These are phyloP conservation scores for Ustilago bromivora DNA, from an alignment of 1,284 basidiomycete genomes.

Conservation along the genomic window DNA sequence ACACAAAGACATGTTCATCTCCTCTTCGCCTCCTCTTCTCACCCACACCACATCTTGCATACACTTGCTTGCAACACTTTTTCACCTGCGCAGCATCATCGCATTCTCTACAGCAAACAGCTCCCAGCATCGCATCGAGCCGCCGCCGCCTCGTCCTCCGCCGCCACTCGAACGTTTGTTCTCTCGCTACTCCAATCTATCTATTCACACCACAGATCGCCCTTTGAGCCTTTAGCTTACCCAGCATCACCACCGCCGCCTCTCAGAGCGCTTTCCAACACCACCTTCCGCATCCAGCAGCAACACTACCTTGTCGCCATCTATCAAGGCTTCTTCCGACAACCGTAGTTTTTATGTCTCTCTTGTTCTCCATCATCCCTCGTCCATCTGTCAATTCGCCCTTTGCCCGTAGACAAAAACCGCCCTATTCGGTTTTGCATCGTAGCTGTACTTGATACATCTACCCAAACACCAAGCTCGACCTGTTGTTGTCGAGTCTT, in stretches of 20 bases:
- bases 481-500: conserved; percentile 15
- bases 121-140: conserved; percentile 1
- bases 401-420: conserved; percentile 53
- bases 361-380: conserved; percentile 52
- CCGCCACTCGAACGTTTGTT: conserved; percentile 15
- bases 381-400: conserved; percentile 52
- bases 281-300: background rate
- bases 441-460: conserved; percentile 51
- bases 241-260: background rate
- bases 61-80: conserved; percentile 2
- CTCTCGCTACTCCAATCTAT: background rate
- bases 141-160: background rate
- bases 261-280: background rate
- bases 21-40: background rate
- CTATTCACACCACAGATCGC: background rate
- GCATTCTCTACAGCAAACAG: background rate
- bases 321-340: conserved; percentile 18
- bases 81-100: background rate
- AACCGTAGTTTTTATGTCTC: conserved; percentile 52
- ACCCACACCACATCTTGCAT: conserved; percentile 3
- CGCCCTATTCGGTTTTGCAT: conserved; percentile 48
- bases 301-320: conserved; percentile 16
- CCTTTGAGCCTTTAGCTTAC: background rate
- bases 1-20: background rate
- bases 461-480: conserved; percentile 14